These are phyloP conservation scores for Yamadazyma epiphylla DNA, from an alignment of 1,139 yeast species.

Conservation along the genomic window DNA sequence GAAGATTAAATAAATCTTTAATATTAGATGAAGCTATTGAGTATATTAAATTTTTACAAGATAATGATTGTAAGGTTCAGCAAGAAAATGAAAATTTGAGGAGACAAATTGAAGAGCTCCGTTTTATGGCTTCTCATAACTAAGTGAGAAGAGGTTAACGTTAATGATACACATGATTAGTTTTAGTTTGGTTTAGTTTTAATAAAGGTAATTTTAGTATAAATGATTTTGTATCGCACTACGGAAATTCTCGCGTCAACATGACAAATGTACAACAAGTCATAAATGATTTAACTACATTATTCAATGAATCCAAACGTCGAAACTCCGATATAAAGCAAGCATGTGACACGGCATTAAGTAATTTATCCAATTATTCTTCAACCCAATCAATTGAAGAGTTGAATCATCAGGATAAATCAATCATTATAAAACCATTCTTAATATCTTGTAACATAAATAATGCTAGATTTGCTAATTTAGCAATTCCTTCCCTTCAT, in stretches of 20 bases:
- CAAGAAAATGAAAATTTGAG: slow-evolving; percentile 8
- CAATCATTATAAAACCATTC: slow-evolving; percentile 65
- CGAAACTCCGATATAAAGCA: slow-evolving; percentile 61
- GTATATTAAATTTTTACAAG: slow-evolving; percentile 39
- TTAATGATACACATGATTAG: no score
- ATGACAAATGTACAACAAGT: slow-evolving; percentile 44
- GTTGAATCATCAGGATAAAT: slow-evolving; percentile 31
- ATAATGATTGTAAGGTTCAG: slow-evolving; percentile 6
- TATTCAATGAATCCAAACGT: slow-evolving; percentile 69
- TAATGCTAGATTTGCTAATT: slow-evolving; percentile 67
- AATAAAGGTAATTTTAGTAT: background rate
- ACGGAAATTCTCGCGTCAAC: slow-evolving; percentile 10
- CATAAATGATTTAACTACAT: slow-evolving; percentile 50
- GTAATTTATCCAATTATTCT: slow-evolving; percentile 35
- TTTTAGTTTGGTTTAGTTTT: no score
- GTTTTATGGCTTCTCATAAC: no score
- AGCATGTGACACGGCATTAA: slow-evolving; percentile 62
- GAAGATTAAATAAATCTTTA: slow-evolving; percentile 56
- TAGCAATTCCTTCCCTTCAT: slow-evolving; percentile 69
- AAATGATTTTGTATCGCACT: background rate
- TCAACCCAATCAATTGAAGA: slow-evolving; percentile 15
- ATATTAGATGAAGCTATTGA: slow-evolving; percentile 65
- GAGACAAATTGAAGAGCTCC: slow-evolving; percentile 5
- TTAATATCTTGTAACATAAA: slow-evolving; percentile 69
- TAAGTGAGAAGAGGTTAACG: no score